Evolutionary conservation across 495 filamentous ascomycete species (phyloP).

Genomic region (Chaetomium tenue): DNA sequence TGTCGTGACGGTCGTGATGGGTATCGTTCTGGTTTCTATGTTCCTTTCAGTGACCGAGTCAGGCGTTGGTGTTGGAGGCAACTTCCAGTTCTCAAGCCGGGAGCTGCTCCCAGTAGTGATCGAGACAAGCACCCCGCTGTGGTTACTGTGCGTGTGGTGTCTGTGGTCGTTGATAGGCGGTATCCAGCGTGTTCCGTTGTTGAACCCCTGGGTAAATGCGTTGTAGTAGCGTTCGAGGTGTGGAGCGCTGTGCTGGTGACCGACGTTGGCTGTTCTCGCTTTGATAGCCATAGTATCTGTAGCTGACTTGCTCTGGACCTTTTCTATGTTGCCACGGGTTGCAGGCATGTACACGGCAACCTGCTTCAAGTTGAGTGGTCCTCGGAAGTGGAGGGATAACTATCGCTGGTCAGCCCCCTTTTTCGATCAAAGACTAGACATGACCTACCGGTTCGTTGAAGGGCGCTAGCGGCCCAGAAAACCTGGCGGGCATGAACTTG

Average conservation of each 20-base stretch:
- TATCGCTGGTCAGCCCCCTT: conserved; percentile 29
- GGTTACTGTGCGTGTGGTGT: not conserved
- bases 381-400: conserved; percentile 69
- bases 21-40: not conserved
- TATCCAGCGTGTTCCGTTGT: not conserved
- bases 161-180: not conserved
- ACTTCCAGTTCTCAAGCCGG: not conserved
- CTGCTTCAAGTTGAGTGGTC: conserved; percentile 60
- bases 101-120: not conserved
- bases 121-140: not conserved
- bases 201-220: not conserved
- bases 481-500: conserved; percentile 44
- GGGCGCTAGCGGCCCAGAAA: conserved; percentile 59
- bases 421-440: not conserved
- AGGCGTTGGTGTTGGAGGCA: not conserved
- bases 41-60: not conserved
- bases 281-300: conserved; percentile 24
- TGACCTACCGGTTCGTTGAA: conserved; percentile 63
- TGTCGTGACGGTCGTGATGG: not conserved
- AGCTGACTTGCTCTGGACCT: not conserved
- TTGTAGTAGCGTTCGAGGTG: not conserved
- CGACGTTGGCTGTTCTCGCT: not conserved
- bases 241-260: not conserved
- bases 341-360: conserved; percentile 61
- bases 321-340: conserved; percentile 30